Evolutionary conservation across 495 filamentous ascomycete species (phyloP).

Genomic region (Astrothelium subdiscretum): DNA sequence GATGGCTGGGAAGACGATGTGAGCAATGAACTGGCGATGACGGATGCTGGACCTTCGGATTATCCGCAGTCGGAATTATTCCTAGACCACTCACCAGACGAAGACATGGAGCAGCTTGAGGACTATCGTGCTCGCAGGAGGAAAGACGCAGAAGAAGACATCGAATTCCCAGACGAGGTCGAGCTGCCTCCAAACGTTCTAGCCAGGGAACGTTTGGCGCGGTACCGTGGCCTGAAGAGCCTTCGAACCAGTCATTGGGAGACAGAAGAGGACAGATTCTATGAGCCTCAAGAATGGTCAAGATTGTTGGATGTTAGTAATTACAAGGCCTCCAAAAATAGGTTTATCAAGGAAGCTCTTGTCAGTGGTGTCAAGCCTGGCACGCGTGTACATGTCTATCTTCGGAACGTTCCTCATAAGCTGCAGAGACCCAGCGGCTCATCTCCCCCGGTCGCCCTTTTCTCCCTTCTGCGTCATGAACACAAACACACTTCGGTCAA

Average conservation of each 20-base stretch:
- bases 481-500: constrained; percentile 85
- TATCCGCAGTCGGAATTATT: constrained; percentile 89
- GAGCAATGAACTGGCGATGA: constrained; percentile 41
- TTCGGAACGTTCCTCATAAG: constrained; percentile 57
- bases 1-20: constrained; percentile 53
- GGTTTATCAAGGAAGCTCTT: constrained; percentile 64
- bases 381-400: constrained; percentile 65
- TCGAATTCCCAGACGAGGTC: constrained; percentile 94
- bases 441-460: constrained; percentile 53
- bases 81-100: constrained; percentile 71
- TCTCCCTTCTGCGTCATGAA: constrained; percentile 84
- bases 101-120: constrained; percentile 67
- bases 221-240: constrained; percentile 85
- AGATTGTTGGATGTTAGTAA: constrained; percentile 72
- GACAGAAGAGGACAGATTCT: constrained; percentile 68
- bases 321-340: constrained; percentile 68
- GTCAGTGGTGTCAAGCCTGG: constrained; percentile 76
- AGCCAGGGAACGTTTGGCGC: constrained; percentile 70
- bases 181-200: constrained; percentile 81
- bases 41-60: constrained; percentile 65
- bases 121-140: constrained; percentile 66
- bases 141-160: constrained; percentile 73
- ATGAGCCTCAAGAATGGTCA: constrained; percentile 82
- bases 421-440: constrained; percentile 43
- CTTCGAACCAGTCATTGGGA: constrained; percentile 79